Evolutionary conservation across 257 asterid species (phyloP).

Genomic region (Rhazya stricta): DNA sequence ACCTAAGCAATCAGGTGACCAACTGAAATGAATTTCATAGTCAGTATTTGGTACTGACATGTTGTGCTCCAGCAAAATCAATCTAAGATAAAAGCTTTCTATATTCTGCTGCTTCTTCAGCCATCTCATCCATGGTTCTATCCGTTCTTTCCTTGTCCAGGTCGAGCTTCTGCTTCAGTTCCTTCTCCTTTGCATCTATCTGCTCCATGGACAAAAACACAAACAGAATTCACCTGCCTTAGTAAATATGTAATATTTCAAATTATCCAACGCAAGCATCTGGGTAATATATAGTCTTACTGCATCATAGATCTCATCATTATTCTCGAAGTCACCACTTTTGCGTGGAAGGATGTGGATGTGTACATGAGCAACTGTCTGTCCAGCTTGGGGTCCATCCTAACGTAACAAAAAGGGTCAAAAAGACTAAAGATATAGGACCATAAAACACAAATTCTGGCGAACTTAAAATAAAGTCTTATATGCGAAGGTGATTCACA

Average conservation of each 20-base stretch:
- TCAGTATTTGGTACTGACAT: not conserved
- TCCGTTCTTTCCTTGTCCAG: constrained; percentile 86
- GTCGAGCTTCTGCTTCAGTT: constrained; percentile 75
- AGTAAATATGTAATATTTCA: not conserved
- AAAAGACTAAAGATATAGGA: not conserved
- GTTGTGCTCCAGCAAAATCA: not conserved
- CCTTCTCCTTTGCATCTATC: constrained; percentile 83
- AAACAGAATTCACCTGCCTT: not conserved
- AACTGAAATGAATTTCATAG: not conserved
- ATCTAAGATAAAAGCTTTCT: constrained; percentile 58
- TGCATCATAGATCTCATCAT: constrained; percentile 84
- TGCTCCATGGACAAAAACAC: constrained; percentile 20
- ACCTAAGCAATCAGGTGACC: not conserved
- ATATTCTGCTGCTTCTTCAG: constrained; percentile 75
- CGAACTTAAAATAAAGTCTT: no score
- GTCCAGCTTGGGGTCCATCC: constrained; percentile 97
- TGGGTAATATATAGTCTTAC: constrained; percentile 37
- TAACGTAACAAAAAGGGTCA: constrained; percentile 23
- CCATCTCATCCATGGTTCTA: constrained; percentile 81
- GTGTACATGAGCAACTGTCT: constrained; percentile 85
- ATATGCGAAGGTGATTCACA: no score
- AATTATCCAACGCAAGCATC: not conserved
- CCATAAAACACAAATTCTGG: not conserved
- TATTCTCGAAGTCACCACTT: constrained; percentile 71
- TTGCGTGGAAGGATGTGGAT: constrained; percentile 82